Evolutionary conservation across 2,329 filamentous ascomycete species (phyloP), one percentile per base, ranked within the genome.

Genomic region (Fragosphaeria purpurea): DNA sequence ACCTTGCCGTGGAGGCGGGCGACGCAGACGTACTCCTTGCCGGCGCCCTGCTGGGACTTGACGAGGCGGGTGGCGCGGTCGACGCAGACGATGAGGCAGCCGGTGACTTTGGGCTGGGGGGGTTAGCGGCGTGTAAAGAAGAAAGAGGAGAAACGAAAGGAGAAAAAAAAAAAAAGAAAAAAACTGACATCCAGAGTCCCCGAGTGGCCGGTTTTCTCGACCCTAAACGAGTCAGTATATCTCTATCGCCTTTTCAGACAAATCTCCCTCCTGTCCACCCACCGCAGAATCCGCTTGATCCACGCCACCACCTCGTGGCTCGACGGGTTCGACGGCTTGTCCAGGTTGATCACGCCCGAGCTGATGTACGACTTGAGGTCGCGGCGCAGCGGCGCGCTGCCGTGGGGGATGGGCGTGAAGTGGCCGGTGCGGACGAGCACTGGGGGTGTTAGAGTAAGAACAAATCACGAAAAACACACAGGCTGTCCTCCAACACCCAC

Each of bases 241-340:
- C 37, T 38, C 30, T 10, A 6, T 7, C 31, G 3, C 44, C 32
- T 11, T 30, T 34, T 30, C 44, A 40, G 22, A 22, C 22, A 22
- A 22, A 22, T 22, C 22, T 22, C 22, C 22, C 22, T 22, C 22
- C 22, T 22, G 22, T 22, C 22, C 47, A 64, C 71, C 57, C 80
- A 89, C 85, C 86, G 84, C 51, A 98, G 78, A 63, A 97, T 97
- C 62, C 91, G 85, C 84, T 98, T 98, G 61, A 97, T 86, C 93
- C 93, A 98, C 59, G 93, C 91, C 65, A 98, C 93, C 59, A 98
- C 93, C 77, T 98, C 93, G 79, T 98, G 93, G 64, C 86, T 93
- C 59, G 90, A 96, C 50, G 91, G 91, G 75, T 98, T 98, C 48
- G 90, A 94, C 52, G 91, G 93, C 76, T 95, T 95, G 74, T 94